These are phyloP conservation scores for Cutaneotrichosporon sp. DNA, from an alignment of 1,284 basidiomycete genomes.

Conservation along the genomic window DNA sequence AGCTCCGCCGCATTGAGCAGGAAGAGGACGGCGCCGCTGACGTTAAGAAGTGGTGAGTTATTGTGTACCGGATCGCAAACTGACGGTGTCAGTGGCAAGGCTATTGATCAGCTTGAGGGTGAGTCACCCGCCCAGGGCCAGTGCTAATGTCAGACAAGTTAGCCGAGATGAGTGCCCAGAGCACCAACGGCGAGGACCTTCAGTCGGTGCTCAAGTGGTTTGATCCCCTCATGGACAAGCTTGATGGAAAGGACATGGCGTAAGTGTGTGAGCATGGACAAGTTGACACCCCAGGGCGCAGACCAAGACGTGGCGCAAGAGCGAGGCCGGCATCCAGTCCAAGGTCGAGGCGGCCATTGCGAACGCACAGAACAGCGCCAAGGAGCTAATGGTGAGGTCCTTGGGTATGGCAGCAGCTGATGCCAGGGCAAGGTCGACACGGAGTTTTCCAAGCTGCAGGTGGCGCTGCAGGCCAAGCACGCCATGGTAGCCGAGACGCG, in stretches of 20 bases:
- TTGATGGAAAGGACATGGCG: neutral
- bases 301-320: neutral
- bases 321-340: neutral
- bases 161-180: neutral
- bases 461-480: constrained; percentile 1
- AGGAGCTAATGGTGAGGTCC: neutral
- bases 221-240: neutral
- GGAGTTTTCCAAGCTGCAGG: constrained; percentile 6
- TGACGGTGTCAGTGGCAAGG: too few species aligned
- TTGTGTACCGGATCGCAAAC: too few species aligned
- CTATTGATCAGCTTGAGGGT: too few species aligned
- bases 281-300: neutral
- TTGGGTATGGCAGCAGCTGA: neutral
- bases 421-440: neutral
- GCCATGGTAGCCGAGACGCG: constrained; percentile 6
- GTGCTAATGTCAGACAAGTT: too few species aligned
- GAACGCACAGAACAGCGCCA: neutral
- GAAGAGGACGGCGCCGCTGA: too few species aligned
- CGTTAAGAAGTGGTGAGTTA: too few species aligned
- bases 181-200: too few species aligned
- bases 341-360: neutral
- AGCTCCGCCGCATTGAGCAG: too few species aligned
- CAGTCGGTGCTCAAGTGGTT: neutral
- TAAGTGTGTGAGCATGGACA: neutral
- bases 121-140: too few species aligned